Base-by-base conservation (phyloP, 108 stramenopile species). In the Asterionellopsis glacialis region DNA sequence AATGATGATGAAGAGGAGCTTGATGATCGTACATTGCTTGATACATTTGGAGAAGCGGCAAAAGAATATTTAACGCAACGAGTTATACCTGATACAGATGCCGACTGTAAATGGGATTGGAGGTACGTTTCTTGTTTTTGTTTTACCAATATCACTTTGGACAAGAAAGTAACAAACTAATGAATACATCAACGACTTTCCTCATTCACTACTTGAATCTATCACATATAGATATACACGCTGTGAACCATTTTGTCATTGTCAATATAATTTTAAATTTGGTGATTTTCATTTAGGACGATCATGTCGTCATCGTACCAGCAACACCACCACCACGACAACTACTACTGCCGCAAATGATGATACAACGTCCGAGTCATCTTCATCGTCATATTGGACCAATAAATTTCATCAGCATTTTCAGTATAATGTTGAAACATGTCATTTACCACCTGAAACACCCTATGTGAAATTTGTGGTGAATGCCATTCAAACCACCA, bases 241-340 rank as follows among this genome's bases (percentile, higher is more conserved):
- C 41, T 93, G 91, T 61, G 91, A 93, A 64, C 88, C 91, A 11
- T 83, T 73, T 58, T 93, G 91, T 59, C 63, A 66, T 25, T 93
- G 91, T 57, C 62, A 45, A 11, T 78, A 81, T 25, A 50, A 64
- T 16, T 69, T 61, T 26, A 59, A 83, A 45, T 83, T 69, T 59
- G 86, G 88, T 22, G 91, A 93, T 55, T 90, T 80, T 70, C 83
- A 88, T 61, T 40, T 93, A 24, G 91, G 91, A 49, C 61, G 88
- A 57, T 73, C 86, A 0, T 93, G 91, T 71, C 76, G 91, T 0
- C 41, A 55, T 15, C 68, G 82, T 7, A 33, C 5, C 33, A 33
- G 33, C 33, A 7, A 33, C 7, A 33, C 33, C 2, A 33, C 33
- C 33, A 33, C n/a, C n/a, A n/a, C n/a, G n/a, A n/a, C n/a, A n/a